Base-by-base conservation (phyloP, 192 early-diverging fungal genomes). In the Backusella liffmaniae region DNA sequence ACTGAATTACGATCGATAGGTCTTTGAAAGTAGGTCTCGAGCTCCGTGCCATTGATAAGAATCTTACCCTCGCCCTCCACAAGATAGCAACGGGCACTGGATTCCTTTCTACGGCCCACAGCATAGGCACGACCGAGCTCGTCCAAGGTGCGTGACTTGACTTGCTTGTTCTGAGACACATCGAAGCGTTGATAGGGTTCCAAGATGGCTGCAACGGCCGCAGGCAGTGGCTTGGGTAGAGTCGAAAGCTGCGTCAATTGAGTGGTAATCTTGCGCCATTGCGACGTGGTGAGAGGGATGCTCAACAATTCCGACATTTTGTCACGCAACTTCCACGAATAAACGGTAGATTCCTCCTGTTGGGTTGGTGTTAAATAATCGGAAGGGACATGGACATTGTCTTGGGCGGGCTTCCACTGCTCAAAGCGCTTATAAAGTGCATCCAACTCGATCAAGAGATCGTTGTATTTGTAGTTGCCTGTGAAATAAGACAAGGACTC, bases 401-500 rank as follows among this genome's bases (percentile, higher is more conserved):
- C 46, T 15, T 71, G 36, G 4, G 8, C 32, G n/a, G 30, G n/a
- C 26, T 79, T 80, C 67, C 67, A 70, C 13, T 79, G 29, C 29
- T 82, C 42, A 34, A 77, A 67, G 53, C 83, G 73, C 41, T 85
- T 79, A 67, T 87, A 82, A 36, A 92, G 80, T 4, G 79, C 76
- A 78, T 94, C 91, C 23, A 96, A 71, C 2, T 87, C 86, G 36
- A 92, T 89, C 9, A 97, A 70, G n/a, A 91, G 79, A 37, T 92
- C 88, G 79, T 91, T 91, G 86, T 93, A 96, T 46, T 84, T 83
- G 53, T 90, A 91, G 84, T 95, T 95, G 0, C 92, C 91, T 36
- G 95, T 96, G 77, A 98, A 98, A 84, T 96, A 98, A 9, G 95
- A 93, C 0, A 92, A 81, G 10, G 93, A 90, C 34, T 79, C 81